Percentiles rank a stretch among this genome's conserved stretches.
phyloP scores from a whole-genome alignment of 306 rosid species.

The Vachellia collinsii region DNA sequence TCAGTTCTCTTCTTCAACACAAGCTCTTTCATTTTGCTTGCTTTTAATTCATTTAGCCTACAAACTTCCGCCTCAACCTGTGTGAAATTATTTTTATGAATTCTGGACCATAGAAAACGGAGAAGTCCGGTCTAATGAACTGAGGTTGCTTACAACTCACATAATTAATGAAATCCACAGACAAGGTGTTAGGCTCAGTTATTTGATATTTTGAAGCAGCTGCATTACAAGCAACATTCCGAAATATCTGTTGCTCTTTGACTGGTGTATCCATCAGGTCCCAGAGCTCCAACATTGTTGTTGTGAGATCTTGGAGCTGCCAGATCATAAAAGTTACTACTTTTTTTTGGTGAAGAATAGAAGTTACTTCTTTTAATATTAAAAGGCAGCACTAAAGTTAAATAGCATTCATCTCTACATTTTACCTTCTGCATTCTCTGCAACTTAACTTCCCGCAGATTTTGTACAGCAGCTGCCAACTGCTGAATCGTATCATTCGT shows the following conservation, averaged over 20 bases:
- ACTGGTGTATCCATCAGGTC: conserved; percentile 95
- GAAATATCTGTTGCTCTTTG: conserved; percentile 95
- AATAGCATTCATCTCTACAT: conserved; percentile 4
- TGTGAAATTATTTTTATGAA: conserved; percentile 29
- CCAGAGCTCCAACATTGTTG: conserved; percentile 93
- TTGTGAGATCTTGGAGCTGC: conserved; percentile 98
- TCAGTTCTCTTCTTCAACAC: conserved; percentile 85
- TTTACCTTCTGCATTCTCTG: conserved; percentile 93
- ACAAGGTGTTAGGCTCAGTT: conserved; percentile 79
- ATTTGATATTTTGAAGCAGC: conserved; percentile 96
- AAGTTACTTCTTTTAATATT: conserved; percentile 7
- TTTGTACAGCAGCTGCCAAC: conserved; percentile 61
- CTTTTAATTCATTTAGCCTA: conserved; percentile 78
- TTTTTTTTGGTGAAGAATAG: no score
- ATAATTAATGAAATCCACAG: conserved; percentile 66
- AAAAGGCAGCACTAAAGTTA: conserved; percentile 29
- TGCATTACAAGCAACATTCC: conserved; percentile 81
- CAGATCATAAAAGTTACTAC: conserved; percentile 33
- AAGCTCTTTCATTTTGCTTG: conserved; percentile 98
- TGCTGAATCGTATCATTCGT: conserved; percentile 62
- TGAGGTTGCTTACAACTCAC: conserved; percentile 54
- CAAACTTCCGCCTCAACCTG: conserved; percentile 95
- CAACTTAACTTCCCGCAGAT: conserved; percentile 64
- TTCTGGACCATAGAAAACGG: conserved; percentile 21
- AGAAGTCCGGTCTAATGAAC: conserved; percentile 7